A percentile compares a stretch with the other conserved stretches of the same genome.
Conservation (phyloP, 2,329 filamentous ascomycete species). For the Fusarium ramigenum region DNA sequence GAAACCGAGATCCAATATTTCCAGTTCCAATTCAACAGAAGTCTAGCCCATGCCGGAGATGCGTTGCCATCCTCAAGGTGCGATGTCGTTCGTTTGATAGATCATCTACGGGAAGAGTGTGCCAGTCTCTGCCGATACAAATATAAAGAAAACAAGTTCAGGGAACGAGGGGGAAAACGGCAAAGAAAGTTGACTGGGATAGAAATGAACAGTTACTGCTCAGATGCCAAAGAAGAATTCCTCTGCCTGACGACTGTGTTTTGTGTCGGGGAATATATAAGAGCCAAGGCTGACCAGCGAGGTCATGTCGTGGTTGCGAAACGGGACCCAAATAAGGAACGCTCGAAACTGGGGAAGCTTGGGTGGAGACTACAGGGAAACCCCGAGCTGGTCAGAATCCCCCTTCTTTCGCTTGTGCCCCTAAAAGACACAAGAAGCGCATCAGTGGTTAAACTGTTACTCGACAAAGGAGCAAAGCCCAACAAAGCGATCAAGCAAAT, state of each 20-base stretch:
- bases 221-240: neutral
- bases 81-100: neutral
- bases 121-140: rapidly evolving
- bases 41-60: rapidly evolving
- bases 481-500: neutral
- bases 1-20: rapidly evolving
- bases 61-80: rapidly evolving
- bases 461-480: neutral
- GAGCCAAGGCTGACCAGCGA: neutral
- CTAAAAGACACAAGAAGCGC: rapidly evolving
- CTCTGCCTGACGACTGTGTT: neutral
- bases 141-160: neutral
- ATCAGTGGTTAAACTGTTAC: neutral
- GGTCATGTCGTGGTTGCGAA: neutral
- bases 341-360: rapidly evolving
- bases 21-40: rapidly evolving
- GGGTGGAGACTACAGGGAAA: neutral
- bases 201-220: neutral
- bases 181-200: neutral
- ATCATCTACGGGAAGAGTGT: neutral
- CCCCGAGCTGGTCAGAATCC: rapidly evolving
- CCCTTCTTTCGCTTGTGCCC: neutral
- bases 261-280: neutral
- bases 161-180: rapidly evolving
- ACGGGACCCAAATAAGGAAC: neutral